Conservation (phyloP, 2,329 filamentous ascomycete genomes). For the Botrytis fabae region DNA sequence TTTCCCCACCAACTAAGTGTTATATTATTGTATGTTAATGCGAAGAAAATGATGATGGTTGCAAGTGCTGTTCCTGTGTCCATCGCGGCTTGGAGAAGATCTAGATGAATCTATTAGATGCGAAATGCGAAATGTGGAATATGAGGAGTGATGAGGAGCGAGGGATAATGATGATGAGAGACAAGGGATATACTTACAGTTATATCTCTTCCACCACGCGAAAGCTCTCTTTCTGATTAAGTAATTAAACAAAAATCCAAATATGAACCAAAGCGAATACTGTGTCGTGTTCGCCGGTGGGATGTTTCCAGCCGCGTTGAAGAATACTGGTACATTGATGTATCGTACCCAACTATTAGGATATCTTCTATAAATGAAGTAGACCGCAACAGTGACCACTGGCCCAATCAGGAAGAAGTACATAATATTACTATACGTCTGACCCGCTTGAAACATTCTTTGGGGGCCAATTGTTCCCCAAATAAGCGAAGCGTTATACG, state of each 20-base stretch:
- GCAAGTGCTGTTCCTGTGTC: constrained; percentile 52
- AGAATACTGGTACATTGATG: constrained; percentile 51
- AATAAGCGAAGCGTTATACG: constrained; percentile 57
- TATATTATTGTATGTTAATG: constrained; percentile 48
- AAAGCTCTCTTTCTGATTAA: constrained; percentile 49
- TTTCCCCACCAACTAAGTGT: constrained; percentile 45
- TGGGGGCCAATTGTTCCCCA: constrained; percentile 51
- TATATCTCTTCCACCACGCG: constrained; percentile 52
- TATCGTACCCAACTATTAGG: constrained; percentile 50
- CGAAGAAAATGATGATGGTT: constrained; percentile 56
- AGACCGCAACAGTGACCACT: constrained; percentile 61
- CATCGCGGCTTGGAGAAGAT: constrained; percentile 51
- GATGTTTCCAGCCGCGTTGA: constrained; percentile 50
- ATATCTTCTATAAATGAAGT: constrained; percentile 52
- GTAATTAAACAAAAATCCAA: constrained; percentile 51
- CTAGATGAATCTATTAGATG: constrained; percentile 27
- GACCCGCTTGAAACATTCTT: constrained; percentile 51
- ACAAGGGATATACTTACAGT: not conserved
- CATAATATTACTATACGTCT: constrained; percentile 51
- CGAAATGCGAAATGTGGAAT: not conserved
- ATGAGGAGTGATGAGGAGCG: not conserved
- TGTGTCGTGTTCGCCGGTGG: constrained; percentile 54
- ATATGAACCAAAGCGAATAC: constrained; percentile 48
- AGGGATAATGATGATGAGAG: not conserved
- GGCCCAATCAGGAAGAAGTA: constrained; percentile 53